Conservation (phyloP, 495 filamentous ascomycete species). For the Rhypophila decipiens region DNA sequence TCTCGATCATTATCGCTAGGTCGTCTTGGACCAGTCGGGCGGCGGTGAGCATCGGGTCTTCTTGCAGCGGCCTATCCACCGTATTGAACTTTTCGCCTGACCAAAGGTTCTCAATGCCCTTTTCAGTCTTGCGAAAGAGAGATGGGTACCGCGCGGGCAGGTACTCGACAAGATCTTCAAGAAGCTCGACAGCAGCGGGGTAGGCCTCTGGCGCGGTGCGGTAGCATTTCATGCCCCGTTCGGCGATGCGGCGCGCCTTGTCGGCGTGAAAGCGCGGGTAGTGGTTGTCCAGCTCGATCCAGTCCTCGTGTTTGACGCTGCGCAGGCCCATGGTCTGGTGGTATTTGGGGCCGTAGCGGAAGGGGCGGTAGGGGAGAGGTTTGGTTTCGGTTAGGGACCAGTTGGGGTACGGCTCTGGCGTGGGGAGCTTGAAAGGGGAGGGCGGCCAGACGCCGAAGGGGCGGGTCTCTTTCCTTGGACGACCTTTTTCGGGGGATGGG, state of each 20-base stretch:
- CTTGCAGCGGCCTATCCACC: slow-evolving; percentile 54
- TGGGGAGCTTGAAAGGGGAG: slow-evolving; percentile 60
- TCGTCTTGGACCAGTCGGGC: slow-evolving; percentile 79
- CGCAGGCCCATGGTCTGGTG: slow-evolving; percentile 81
- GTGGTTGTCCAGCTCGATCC: slow-evolving; percentile 87
- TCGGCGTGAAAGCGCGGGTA: slow-evolving; percentile 69
- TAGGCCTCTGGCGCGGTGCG: slow-evolving; percentile 67
- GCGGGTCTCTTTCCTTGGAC: background rate
- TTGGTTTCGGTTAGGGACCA: slow-evolving; percentile 69
- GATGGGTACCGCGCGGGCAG: slow-evolving; percentile 75
- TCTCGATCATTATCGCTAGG: slow-evolving; percentile 80
- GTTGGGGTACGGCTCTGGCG: slow-evolving; percentile 57
- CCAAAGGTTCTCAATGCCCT: slow-evolving; percentile 63
- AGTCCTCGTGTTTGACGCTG: slow-evolving; percentile 70
- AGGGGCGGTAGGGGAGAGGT: slow-evolving; percentile 78
- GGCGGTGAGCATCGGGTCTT: slow-evolving; percentile 77
- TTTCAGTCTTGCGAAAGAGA: slow-evolving; percentile 58
- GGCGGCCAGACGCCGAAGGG: slow-evolving; percentile 58
- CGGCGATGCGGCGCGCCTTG: slow-evolving; percentile 63
- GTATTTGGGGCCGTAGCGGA: slow-evolving; percentile 66
- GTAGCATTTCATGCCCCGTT: slow-evolving; percentile 66
- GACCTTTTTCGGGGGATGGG: no score
- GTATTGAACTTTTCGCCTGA: slow-evolving; percentile 74
- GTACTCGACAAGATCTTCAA: slow-evolving; percentile 70
- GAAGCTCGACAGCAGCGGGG: slow-evolving; percentile 70